phyloP scores from a whole-genome alignment of 768 basidiomycete species.

The Russula dissimulans region DNA sequence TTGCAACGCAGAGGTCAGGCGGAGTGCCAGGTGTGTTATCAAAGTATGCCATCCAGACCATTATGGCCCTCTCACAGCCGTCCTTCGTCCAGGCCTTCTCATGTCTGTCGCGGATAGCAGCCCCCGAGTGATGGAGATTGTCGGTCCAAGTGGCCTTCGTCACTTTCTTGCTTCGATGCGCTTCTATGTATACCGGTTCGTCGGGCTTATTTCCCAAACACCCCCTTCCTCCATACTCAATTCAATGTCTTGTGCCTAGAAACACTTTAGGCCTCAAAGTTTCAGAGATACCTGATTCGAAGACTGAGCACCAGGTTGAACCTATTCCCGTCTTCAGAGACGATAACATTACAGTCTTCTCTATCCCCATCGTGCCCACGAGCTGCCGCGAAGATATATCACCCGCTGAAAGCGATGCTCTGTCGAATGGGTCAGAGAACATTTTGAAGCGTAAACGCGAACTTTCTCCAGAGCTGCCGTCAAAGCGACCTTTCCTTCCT shows the following conservation, averaged over 20 bases:
- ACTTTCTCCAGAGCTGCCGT: constrained; percentile 17
- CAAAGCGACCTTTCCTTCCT: constrained; percentile 19
- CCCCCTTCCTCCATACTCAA: not conserved
- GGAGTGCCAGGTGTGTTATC: constrained; percentile 61
- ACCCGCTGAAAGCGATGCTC: not conserved
- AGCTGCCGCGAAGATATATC: not conserved
- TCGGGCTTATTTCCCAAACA: not conserved
- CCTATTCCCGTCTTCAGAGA: constrained; percentile 48
- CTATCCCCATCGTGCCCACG: constrained; percentile 37
- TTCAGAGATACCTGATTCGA: constrained; percentile 32
- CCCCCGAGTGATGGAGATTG: constrained; percentile 45
- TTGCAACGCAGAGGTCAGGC: constrained; percentile 49
- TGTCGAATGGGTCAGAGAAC: constrained; percentile 8
- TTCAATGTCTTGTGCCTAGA: constrained; percentile 26
- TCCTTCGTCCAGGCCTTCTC: constrained; percentile 44
- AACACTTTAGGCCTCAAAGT: constrained; percentile 42
- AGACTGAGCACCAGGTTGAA: constrained; percentile 22
- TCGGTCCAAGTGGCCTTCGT: constrained; percentile 65
- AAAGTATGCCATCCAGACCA: not conserved
- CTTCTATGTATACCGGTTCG: constrained; percentile 56
- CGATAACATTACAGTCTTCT: constrained; percentile 54
- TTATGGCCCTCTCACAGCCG: not conserved
- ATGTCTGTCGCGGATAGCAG: constrained; percentile 76
- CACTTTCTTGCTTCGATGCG: constrained; percentile 69
- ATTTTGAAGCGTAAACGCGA: constrained; percentile 26